Evolutionary conservation across 2,329 filamentous ascomycete species (phyloP), one percentile per base, ranked within the genome.

Genomic region (Ophiostoma quercus): DNA sequence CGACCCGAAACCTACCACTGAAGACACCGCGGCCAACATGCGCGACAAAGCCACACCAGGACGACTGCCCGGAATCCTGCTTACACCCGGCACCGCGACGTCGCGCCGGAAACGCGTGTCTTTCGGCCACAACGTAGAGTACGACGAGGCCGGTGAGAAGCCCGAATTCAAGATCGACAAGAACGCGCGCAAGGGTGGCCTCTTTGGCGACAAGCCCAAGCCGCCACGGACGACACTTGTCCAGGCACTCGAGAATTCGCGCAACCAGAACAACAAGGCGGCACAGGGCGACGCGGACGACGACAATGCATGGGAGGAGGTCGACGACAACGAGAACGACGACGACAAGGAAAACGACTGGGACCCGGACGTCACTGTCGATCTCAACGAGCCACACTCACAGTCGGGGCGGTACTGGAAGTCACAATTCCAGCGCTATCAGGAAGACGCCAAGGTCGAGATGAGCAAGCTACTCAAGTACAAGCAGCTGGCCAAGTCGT

Each of bases 371-470:
- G 80, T 88, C 70, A 92, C 90, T 0, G 79, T 89, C 66, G 90
- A 93, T 75, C 80, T 92, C 67, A 89, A 90, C 72, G 88, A 92
- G 75, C 91, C 91, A 7, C 86, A 88, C 73, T 92, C 90, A 1
- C 85, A 90, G 71, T 92, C 90, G 3, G 91, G 90, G 7, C 88
- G 85, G 74, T 93, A 91, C 78, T 94, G 91, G 91, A 94, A 94
- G 79, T 84, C 86, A 32, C 87, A 92, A 76, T 94, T 91, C 75
- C 85, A 92, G 74, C 85, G 84, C 69, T 94, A 94, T 75, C 88
- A 91, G 67, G 83, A 87, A 63, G 89, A 90, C 72, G 91, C 90
- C 73, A 87, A 87, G 77, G 84, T 83, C 62, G 90, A 94, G 78
- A 89, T 93, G 83, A 88, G 88, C 80, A 92, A 90, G 80, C 82